phyloP scores from a whole-genome alignment of 2,329 filamentous ascomycete genomes.

The Grosmannia clavigera region DNA sequence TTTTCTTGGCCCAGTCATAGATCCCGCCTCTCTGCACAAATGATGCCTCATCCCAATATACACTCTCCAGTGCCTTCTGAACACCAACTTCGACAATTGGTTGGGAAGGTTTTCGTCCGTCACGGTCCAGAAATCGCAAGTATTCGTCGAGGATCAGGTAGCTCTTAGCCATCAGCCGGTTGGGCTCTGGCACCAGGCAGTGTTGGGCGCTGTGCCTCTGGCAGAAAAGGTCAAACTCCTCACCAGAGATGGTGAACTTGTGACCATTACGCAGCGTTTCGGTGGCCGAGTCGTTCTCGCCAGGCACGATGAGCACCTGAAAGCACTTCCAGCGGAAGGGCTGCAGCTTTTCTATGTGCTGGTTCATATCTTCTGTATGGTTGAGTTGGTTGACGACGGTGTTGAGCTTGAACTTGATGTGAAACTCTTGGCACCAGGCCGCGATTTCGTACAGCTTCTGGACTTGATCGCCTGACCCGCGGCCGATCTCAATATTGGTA shows the following conservation, averaged over 20 bases:
- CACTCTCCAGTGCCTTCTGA: not conserved
- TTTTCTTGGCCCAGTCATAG: not conserved
- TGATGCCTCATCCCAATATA: not conserved
- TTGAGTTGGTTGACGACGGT: not conserved
- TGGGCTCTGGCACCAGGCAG: not conserved
- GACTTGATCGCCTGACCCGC: not conserved
- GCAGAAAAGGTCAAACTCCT: not conserved
- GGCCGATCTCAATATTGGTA: not conserved
- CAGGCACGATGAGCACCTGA: not conserved
- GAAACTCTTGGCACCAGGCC: not conserved
- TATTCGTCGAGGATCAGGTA: slow-evolving; percentile 1
- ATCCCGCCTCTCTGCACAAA: not conserved
- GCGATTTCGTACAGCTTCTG: not conserved
- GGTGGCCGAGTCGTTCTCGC: not conserved
- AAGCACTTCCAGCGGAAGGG: slow-evolving; percentile 2
- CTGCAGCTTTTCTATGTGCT: not conserved
- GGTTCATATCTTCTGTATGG: not conserved
- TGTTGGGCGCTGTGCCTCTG: not conserved
- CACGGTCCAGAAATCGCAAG: not conserved
- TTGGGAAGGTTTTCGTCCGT: not conserved
- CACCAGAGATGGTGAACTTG: not conserved
- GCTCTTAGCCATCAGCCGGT: slow-evolving; percentile 1
- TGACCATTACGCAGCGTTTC: not conserved
- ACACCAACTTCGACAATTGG: not conserved
- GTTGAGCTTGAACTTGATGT: slow-evolving; percentile 3